Base-by-base conservation (phyloP, 106 monocot species). In the Acorus gramineus region DNA sequence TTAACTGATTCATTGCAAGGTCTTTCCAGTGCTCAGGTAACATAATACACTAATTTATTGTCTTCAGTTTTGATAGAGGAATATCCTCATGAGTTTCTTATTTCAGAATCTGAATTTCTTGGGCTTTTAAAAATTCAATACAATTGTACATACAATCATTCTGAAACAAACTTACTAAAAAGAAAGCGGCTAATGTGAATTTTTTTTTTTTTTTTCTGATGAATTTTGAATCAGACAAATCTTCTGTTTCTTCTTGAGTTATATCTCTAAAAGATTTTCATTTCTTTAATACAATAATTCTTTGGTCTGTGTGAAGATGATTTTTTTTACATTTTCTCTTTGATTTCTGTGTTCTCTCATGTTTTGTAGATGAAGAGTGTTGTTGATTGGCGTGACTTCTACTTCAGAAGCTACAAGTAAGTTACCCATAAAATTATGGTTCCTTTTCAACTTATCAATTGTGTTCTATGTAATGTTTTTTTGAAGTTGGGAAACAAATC, bases 341-440 rank as follows among this genome's bases (percentile, higher is more conserved):
- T 11, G 10, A 5, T 12, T 11, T 42, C 43, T 43, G 4, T 59
- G 8, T 54, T 57, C 72, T 60, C 0, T 69, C 4, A 13, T 50
- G 73, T 67, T 11, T 47, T 84, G 51, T 72, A 98, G 96, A 76
- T 98, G 60, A 88, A 87, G 46, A 79, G 91, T 78, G 66, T 98
- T 62, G 87, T 91, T 80, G 87, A 91, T 59, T 98, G 96, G 96
- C 74, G 96, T 59, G 79, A 79, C 60, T 91, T 98, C 68, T 91
- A 98, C 81, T 55, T 77, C 48, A 91, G 78, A 76, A 91, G 76
- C 85, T 98, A 98, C 66, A 81, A 52, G 96, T 98, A 87, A 81
- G 83, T 8, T 75, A 53, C 8, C 28, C 28, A 28, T 28, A 28
- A 28, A 28, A 28, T 28, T 28, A 28, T 28, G 28, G 28, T 28